phyloP scores from a whole-genome alignment of 306 rosid species.

The Dicorynia guianensis region DNA sequence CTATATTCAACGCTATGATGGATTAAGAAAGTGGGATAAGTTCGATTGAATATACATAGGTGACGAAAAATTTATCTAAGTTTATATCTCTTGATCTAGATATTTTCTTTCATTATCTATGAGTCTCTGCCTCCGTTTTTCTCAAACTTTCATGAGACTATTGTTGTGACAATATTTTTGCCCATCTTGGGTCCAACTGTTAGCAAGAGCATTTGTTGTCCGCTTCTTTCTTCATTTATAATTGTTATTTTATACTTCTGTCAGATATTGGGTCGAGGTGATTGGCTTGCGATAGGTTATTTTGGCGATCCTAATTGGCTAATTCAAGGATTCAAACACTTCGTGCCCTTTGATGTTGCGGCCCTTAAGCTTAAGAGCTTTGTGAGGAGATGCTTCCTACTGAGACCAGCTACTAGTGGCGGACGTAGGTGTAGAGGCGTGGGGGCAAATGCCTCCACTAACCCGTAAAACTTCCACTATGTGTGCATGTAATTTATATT shows the following conservation, averaged over 20 bases:
- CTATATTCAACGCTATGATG: conserved; percentile 30
- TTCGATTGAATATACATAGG: conserved; percentile 3
- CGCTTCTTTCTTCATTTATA: conserved; percentile 25
- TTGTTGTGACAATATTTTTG: conserved; percentile 14
- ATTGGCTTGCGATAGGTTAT: conserved; percentile 61
- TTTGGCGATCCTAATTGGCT: conserved; percentile 62
- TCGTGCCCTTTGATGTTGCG: conserved; percentile 69
- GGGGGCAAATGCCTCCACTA: too few species aligned
- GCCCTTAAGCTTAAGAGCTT: conserved; percentile 50
- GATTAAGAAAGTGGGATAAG: conserved; percentile 28
- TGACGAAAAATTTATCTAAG: conserved; percentile 18
- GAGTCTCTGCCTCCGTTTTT: conserved; percentile 3
- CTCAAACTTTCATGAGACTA: conserved; percentile 18
- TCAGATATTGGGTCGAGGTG: conserved; percentile 83
- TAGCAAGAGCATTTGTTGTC: conserved; percentile 11
- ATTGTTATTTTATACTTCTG: conserved; percentile 54
- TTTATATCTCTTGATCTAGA: not conserved
- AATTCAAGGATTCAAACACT: conserved; percentile 66
- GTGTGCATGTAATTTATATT: too few species aligned
- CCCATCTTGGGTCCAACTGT: conserved; percentile 14
- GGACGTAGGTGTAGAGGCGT: too few species aligned
- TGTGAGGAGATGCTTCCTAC: conserved; percentile 56
- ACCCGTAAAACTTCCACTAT: too few species aligned
- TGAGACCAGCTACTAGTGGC: conserved; percentile 35
- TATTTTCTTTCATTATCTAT: conserved; percentile 8